Conservation (phyloP, 108 stramenopile species). For the Licmophora abbreviata region DNA sequence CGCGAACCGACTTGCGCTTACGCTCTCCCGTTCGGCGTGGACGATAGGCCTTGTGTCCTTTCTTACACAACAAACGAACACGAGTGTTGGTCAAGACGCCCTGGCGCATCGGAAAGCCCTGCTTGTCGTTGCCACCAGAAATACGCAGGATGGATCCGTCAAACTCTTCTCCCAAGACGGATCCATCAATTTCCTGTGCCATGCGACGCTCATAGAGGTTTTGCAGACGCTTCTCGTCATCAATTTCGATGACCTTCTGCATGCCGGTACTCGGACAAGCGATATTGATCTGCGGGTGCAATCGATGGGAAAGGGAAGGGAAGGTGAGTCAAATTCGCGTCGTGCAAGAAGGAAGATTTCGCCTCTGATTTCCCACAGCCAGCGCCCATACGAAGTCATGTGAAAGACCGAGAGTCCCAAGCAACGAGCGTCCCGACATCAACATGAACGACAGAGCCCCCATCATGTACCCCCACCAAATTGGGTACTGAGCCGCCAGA, state of each 20-base stretch:
- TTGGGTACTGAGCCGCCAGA: no score
- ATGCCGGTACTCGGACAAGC: constrained; percentile 94
- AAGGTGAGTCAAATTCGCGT: no score
- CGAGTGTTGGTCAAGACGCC: constrained; percentile 97
- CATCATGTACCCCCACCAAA: no score
- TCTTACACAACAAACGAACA: constrained; percentile 91
- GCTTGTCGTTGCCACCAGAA: constrained; percentile 99
- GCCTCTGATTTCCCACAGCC: no score
- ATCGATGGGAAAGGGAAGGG: not conserved
- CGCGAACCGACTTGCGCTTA: constrained; percentile 99
- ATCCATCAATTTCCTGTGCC: constrained; percentile 96
- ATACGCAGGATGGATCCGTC: constrained; percentile 97
- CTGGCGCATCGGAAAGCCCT: constrained; percentile 99
- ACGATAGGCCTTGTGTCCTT: constrained; percentile 90
- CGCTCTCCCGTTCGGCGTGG: constrained; percentile 96
- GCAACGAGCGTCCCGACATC: no score
- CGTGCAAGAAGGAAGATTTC: no score
- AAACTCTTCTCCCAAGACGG: constrained; percentile 96
- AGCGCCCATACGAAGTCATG: no score
- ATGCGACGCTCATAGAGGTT: constrained; percentile 98
- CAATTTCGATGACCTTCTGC: constrained; percentile 98
- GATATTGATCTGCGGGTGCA: constrained; percentile 89
- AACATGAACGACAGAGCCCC: no score
- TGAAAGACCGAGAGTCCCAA: no score
- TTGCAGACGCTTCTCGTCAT: constrained; percentile 98